These are phyloP conservation scores for Dendrocalamus latiflorus DNA, from an alignment of 202 grass and related monocot genomes.

Conservation along the genomic window DNA sequence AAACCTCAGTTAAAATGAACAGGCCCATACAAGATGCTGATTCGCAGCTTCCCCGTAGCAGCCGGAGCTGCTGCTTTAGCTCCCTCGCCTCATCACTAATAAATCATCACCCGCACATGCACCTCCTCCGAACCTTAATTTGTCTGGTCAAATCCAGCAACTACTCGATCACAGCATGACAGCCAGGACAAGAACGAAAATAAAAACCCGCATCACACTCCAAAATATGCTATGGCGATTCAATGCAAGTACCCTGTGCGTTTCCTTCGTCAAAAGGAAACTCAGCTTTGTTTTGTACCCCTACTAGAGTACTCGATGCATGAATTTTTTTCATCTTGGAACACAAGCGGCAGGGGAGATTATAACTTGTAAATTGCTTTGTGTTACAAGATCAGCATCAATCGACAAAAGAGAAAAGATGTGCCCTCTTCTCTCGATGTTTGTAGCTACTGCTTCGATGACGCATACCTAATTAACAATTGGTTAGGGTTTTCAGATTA, in stretches of 20 bases:
- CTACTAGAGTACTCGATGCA: background rate
- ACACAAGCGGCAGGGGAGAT: background rate
- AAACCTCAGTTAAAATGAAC: no score
- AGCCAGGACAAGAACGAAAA: background rate
- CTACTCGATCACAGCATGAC: background rate
- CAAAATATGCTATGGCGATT: background rate
- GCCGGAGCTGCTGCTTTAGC: no score
- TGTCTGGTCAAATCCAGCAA: constrained; percentile 30
- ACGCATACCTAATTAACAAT: background rate
- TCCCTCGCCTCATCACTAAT: background rate
- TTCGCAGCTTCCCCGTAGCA: no score
- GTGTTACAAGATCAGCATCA: background rate
- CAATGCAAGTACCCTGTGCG: background rate
- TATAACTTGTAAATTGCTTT: background rate
- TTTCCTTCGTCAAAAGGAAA: background rate
- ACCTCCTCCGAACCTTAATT: background rate
- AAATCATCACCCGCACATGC: constrained; percentile 28
- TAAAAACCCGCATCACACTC: background rate
- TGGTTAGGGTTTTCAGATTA: background rate
- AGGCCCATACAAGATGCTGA: no score
- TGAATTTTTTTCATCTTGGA: background rate
- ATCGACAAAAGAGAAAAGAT: background rate
- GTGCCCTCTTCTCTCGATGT: background rate
- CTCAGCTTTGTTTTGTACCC: background rate
- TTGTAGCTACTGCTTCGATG: background rate